Conservation (phyloP, 345 rosid genomes). For the Citrus maxima region DNA sequence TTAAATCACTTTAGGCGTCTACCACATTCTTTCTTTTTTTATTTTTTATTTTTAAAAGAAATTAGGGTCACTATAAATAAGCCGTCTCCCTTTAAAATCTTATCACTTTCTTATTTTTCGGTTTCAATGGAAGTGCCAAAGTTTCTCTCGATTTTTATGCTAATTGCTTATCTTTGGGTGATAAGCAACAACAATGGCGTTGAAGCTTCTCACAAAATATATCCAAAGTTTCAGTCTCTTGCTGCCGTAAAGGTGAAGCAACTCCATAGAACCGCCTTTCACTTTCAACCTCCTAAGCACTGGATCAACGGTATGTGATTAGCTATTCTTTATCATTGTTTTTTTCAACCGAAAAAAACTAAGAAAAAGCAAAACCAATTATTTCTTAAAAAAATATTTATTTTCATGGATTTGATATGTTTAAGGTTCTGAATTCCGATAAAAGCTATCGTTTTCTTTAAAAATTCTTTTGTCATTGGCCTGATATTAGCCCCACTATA, state of each 20-base stretch:
- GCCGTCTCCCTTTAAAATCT: background rate
- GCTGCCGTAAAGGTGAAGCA: conserved; percentile 25
- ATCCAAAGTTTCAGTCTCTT: conserved; percentile 37
- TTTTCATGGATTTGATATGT: background rate
- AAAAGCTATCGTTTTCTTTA: no score
- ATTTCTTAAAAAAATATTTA: background rate
- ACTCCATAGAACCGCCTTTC: conserved; percentile 59
- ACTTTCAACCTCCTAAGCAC: conserved; percentile 78
- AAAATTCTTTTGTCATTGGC: background rate
- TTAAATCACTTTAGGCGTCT: background rate
- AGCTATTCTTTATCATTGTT: no score
- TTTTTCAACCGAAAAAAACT: no score
- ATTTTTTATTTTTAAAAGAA: no score
- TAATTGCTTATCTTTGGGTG: background rate
- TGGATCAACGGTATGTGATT: conserved; percentile 76
- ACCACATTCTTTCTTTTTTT: background rate
- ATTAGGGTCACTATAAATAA: background rate
- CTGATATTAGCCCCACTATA: background rate
- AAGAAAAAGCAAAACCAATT: background rate
- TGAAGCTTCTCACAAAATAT: conserved; percentile 50
- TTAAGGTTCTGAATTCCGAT: background rate
- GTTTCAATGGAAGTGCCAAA: conserved; percentile 7
- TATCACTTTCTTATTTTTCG: background rate
- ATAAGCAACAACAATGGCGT: conserved; percentile 23
- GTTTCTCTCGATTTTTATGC: background rate